Evolutionary conservation across 1,284 basidiomycete genomes (phyloP).

Genomic region (Trichosporon faecale): DNA sequence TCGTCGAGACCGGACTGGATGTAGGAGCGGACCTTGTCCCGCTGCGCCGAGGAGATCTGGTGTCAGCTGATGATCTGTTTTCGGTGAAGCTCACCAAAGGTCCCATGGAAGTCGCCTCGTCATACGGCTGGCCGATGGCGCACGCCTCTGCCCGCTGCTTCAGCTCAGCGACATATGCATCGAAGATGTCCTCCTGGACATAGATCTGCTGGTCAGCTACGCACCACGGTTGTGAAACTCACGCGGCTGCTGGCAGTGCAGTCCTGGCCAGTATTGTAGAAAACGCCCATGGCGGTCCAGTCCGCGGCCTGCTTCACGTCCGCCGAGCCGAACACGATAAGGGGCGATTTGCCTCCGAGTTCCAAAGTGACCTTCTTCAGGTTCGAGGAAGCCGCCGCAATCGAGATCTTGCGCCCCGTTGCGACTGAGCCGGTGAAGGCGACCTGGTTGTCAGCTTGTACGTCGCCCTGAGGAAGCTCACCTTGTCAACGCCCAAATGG

Average conservation of each 20-base stretch:
- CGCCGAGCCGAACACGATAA: slow-evolving; percentile 54
- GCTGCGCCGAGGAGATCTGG: slow-evolving; percentile 79
- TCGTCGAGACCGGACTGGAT: slow-evolving; percentile 81
- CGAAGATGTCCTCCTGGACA: slow-evolving; percentile 80
- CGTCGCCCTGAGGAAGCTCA: background rate
- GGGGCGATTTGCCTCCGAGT: slow-evolving; percentile 57
- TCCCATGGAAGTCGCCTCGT: slow-evolving; percentile 69
- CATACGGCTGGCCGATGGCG: slow-evolving; percentile 69
- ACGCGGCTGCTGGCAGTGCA: slow-evolving; percentile 67
- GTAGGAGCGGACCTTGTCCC: slow-evolving; percentile 82
- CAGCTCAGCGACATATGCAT: slow-evolving; percentile 68
- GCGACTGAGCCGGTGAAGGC: slow-evolving; percentile 62
- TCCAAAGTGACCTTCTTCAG: slow-evolving; percentile 66
- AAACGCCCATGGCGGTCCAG: slow-evolving; percentile 46
- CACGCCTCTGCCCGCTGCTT: slow-evolving; percentile 66
- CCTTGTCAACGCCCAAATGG: slow-evolving; percentile 76
- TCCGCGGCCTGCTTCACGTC: slow-evolving; percentile 71
- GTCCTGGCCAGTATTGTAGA: slow-evolving; percentile 42
- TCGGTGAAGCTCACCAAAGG: slow-evolving; percentile 92
- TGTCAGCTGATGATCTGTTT: slow-evolving; percentile 65
- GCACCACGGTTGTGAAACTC: slow-evolving; percentile 58
- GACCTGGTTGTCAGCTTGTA: slow-evolving; percentile 63
- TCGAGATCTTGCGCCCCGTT: slow-evolving; percentile 80
- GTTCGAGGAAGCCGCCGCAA: slow-evolving; percentile 76
- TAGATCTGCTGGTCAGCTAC: slow-evolving; percentile 57